These are phyloP conservation scores for Cordyceps farinosa DNA, from an alignment of 2,329 filamentous ascomycete species.

Conservation along the genomic window DNA sequence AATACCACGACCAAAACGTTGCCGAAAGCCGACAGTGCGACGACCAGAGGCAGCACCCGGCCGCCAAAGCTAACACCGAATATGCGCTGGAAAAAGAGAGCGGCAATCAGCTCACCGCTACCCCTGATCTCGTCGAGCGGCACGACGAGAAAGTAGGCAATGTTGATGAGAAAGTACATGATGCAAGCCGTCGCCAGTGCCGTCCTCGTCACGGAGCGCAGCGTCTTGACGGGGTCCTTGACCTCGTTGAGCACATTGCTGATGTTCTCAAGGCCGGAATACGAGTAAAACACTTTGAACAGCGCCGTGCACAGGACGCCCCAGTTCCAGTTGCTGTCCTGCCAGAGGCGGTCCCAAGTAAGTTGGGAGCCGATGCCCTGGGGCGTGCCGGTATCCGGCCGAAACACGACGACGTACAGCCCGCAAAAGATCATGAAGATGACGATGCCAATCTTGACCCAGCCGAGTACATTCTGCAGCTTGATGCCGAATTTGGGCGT, in stretches of 20 bases:
- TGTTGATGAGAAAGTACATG: constrained; percentile 64
- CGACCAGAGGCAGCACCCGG: constrained; percentile 57
- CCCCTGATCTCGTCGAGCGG: constrained; percentile 63
- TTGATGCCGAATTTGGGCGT: constrained; percentile 55
- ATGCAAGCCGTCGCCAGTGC: constrained; percentile 59
- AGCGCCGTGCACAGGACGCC: constrained; percentile 63
- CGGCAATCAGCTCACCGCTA: constrained; percentile 65
- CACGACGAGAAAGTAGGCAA: constrained; percentile 61
- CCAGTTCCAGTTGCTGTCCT: constrained; percentile 66
- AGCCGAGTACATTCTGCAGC: constrained; percentile 60
- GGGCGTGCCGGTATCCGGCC: constrained; percentile 25
- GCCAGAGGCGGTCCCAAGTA: constrained; percentile 56
- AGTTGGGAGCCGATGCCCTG: constrained; percentile 18
- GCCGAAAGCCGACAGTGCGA: constrained; percentile 64
- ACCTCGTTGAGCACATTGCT: constrained; percentile 72
- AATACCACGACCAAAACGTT: constrained; percentile 74
- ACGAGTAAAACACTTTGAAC: constrained; percentile 68
- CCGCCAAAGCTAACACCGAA: constrained; percentile 59
- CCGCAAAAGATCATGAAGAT: constrained; percentile 60
- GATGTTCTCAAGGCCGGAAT: constrained; percentile 62
- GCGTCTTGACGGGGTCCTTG: constrained; percentile 61
- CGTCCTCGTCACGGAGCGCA: constrained; percentile 58
- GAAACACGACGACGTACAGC: constrained; percentile 53
- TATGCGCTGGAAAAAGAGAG: constrained; percentile 61
- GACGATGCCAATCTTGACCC: constrained; percentile 59